These are phyloP conservation scores for Penicillium oxalicum DNA, from an alignment of 2,329 filamentous ascomycete species.

Conservation along the genomic window DNA sequence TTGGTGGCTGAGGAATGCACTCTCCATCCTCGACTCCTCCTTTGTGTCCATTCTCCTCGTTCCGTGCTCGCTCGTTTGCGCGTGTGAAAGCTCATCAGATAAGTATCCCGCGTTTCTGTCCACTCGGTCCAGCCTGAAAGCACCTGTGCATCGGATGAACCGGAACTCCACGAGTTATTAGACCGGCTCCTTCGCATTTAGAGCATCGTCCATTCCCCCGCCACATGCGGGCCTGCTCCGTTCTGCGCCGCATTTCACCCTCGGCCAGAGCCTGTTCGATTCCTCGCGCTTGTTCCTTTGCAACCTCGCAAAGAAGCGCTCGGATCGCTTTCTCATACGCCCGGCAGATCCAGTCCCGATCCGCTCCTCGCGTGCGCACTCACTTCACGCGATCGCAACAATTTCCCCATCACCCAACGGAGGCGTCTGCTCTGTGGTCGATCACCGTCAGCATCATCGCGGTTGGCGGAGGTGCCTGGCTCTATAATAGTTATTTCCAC, in stretches of 20 bases:
- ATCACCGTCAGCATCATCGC: constrained; percentile 30
- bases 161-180: too few relatives aligned
- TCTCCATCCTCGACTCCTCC: not conserved
- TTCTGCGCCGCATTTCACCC: constrained; percentile 26
- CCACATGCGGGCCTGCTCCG: constrained; percentile 34
- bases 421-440: constrained; percentile 36
- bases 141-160: too few relatives aligned
- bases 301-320: constrained; percentile 10
- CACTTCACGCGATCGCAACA: constrained; percentile 21
- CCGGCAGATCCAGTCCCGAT: constrained; percentile 18
- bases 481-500: constrained; percentile 28
- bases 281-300: not conserved
- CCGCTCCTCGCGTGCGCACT: constrained; percentile 19
- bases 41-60: too few relatives aligned
- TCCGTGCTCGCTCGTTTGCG: too few relatives aligned
- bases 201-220: not conserved
- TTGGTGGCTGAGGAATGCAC: not conserved
- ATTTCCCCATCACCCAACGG: constrained; percentile 20
- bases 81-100: too few relatives aligned
- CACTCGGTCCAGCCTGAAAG: too few relatives aligned
- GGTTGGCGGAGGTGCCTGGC: constrained; percentile 31
- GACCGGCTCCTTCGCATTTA: not conserved
- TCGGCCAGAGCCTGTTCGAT: constrained; percentile 21
- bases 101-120: too few relatives aligned
- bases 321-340: constrained; percentile 20